Base-by-base conservation (phyloP, 345 rosid genomes). In the Salix koriyanagi region DNA sequence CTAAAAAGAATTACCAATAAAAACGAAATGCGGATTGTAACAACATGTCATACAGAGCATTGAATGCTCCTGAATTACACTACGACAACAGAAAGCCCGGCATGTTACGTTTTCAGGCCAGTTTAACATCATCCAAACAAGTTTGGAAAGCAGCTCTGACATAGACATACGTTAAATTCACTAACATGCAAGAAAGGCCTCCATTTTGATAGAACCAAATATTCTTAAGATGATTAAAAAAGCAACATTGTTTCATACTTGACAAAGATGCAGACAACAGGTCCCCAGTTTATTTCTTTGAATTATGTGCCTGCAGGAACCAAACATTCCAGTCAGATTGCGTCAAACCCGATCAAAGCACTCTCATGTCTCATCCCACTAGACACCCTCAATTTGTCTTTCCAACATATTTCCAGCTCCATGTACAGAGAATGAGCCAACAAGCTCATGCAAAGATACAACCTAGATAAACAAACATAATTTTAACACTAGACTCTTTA, bases 271-370 rank as follows among this genome's bases (percentile, higher is more conserved):
- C 81, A 86, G 88, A 83, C 80, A 81, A 82, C 87, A 64, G 83
- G 71, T 85, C 80, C 83, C 73, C 84, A 79, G 79, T 82, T 80
- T 82, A 79, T 79, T 81, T 87, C 84, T 86, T 85, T 85, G 70
- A 84, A 82, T 91, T 91, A 92, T 91, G 97, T 95, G 96, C 97
- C 97, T 95, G 97, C 97, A 95, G 88, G 91, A 92, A 93, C 85
- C 92, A 95, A 89, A 89, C 87, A 87, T 75, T 86, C 82, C 61
- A 77, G 84, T 89, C 85, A 85, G 91, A 84, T 77, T 70, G 74
- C 50, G 74, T 75, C 68, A 69, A 79, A 78, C 84, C 81, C 23
- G 13, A 79, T 67, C 67, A 85, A 69, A 70, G 44, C 69, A 69
- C 74, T 69, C 81, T 66, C 56, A 50, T 16, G 21, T 50, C n/a